These are phyloP conservation scores for Ophiostoma tasmaniense DNA, from an alignment of 2,329 filamentous ascomycete genomes.

Conservation along the genomic window DNA sequence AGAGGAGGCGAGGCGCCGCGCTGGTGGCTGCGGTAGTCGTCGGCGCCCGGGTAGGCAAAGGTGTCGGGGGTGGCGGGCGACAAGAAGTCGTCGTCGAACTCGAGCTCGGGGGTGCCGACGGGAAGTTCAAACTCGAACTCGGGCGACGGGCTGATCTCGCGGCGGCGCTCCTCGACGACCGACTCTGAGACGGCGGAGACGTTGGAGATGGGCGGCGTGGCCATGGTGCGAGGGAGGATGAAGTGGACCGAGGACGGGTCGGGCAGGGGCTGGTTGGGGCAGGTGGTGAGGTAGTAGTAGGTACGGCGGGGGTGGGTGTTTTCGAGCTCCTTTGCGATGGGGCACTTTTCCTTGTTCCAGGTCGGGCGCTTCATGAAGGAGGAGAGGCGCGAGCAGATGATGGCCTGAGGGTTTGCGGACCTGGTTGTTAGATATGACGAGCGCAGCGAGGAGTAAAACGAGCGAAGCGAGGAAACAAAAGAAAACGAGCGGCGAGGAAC, in stretches of 20 bases:
- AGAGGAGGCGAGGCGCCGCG: conserved; percentile 79
- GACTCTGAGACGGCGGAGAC: conserved; percentile 63
- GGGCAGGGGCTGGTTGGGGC: conserved; percentile 71
- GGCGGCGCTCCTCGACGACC: conserved; percentile 54
- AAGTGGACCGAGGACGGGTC: conserved; percentile 43
- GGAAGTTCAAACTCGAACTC: conserved; percentile 93
- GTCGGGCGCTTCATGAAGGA: conserved; percentile 80
- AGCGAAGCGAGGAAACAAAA: conserved; percentile 13
- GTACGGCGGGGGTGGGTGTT: conserved; percentile 87
- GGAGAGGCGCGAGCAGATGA: conserved; percentile 86
- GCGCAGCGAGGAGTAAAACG: conserved; percentile 25
- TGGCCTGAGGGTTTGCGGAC: conserved; percentile 89
- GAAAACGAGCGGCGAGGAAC: conserved; percentile 4
- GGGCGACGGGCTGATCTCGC: conserved; percentile 77
- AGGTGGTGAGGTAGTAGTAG: conserved; percentile 93
- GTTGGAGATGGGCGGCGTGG: conserved; percentile 77
- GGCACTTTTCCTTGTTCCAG: conserved; percentile 75
- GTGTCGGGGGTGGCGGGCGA: conserved; percentile 56
- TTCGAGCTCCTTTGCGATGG: conserved; percentile 86
- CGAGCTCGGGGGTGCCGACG: conserved; percentile 69
- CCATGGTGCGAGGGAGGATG: conserved; percentile 45
- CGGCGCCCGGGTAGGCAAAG: neutral
- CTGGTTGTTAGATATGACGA: conserved; percentile 45
- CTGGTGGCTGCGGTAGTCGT: conserved; percentile 31
- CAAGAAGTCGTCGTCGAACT: conserved; percentile 50